A percentile compares a stretch with the other conserved stretches of the same genome.
Conservation (phyloP, 2,329 filamentous ascomycete genomes). For the Chaetothyriales sp. region DNA sequence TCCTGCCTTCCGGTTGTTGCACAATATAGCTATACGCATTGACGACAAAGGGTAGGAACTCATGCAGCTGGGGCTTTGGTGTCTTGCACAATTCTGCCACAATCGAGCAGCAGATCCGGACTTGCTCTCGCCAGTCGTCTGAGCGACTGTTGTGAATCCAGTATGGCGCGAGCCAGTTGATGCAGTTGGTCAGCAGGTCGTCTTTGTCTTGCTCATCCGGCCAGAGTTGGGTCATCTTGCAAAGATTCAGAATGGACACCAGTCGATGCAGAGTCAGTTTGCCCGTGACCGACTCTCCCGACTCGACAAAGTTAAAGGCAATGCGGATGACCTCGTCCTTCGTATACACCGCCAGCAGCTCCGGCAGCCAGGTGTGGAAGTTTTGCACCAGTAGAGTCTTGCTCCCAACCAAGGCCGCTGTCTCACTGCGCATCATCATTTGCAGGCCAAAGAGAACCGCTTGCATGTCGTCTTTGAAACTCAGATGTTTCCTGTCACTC, state of each 20-base stretch:
- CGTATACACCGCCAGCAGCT: conserved; percentile 60
- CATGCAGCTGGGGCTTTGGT: conserved; percentile 65
- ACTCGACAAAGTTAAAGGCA: conserved; percentile 85
- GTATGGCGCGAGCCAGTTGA: conserved; percentile 81
- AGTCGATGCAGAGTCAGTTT: conserved; percentile 87
- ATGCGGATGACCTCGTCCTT: conserved; percentile 80
- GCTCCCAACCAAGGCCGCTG: conserved; percentile 75
- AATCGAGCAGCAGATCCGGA: conserved; percentile 83
- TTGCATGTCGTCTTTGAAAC: conserved; percentile 69
- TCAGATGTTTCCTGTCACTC: conserved; percentile 24
- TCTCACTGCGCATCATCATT: conserved; percentile 71
- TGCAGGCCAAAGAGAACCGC: conserved; percentile 83
- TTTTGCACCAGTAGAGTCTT: conserved; percentile 93
- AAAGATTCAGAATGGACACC: conserved; percentile 82
- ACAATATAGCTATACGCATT: conserved; percentile 74
- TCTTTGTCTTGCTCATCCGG: conserved; percentile 59
- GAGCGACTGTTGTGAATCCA: conserved; percentile 68
- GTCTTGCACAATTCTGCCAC: conserved; percentile 70
- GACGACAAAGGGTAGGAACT: conserved; percentile 80
- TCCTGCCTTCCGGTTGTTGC: conserved; percentile 43
- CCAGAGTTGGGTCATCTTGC: conserved; percentile 60
- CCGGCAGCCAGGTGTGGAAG: conserved; percentile 94
- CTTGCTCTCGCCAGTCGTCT: conserved; percentile 82
- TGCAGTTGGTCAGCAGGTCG: conserved; percentile 63
- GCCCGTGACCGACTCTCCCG: conserved; percentile 72